Base-by-base conservation (phyloP, 1,284 basidiomycete species). In the Mycena sp. region DNA sequence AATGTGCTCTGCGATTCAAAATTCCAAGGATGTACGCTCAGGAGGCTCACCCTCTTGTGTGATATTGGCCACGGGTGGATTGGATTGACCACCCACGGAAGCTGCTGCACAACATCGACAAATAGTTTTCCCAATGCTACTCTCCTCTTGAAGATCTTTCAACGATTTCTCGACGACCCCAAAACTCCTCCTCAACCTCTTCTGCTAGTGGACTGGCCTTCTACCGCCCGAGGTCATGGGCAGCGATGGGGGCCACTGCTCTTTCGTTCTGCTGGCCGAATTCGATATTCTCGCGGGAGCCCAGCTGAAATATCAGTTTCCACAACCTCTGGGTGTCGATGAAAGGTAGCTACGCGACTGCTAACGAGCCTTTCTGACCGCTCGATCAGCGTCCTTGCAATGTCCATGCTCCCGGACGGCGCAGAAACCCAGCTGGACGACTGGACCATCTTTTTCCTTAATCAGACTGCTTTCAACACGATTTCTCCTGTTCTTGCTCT, bases 361-460 rank as follows among this genome's bases (percentile, higher is more conserved):
- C 46, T 25, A 7, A 35, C 32, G 32, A 7, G 32, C 43, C 30
- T 65, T 62, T 57, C 56, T 60, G 28, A 52, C 46, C 58, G 48
- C 28, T 30, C 40, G 48, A 46, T 43, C 7, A 98, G 96, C 67
- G 87, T 95, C 25, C 85, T 99, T 4, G 98, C 97, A 1, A 97
- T 98, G 79, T 87, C 98, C 66, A 99, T 99, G 97, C 85, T 99
- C 17, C 97, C 97, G 1, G 97, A 99, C 76, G 98, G 98, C 14
- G 96, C 96, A 14, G 98, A 99, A 77, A 88, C 92, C 52, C 91
- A 97, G 67, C 81, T 91, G 17, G 95, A 98, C 76, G 97, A 99
- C 77, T 99, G 96, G 97, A 99, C 97, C 4, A 89, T 98, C 58
- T 99, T 99, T 84, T 98, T 98, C 76, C 87, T 99, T 52, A 98